Evolutionary conservation across 257 asterid species (phyloP), one percentile per base, ranked within the genome.

Genomic region (Capsicum pubescens): DNA sequence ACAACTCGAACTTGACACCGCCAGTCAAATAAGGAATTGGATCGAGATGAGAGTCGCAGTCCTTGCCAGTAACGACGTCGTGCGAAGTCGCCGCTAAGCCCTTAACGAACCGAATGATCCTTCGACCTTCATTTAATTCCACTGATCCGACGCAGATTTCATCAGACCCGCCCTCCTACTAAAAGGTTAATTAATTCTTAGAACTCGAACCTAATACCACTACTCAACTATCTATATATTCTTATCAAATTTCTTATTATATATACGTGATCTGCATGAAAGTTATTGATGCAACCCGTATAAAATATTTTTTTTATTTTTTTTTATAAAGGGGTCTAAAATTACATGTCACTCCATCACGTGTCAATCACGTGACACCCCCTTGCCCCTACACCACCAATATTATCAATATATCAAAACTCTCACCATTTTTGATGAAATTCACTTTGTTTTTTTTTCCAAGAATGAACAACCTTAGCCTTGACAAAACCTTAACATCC

Each of bases 391-490:
- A 8, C 5, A 36, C 79, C 61, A 60, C 69, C n/a, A 17, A 48
- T 64, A 36, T 44, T 26, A 26, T 26, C 32, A 26, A 26, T 26
- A 26, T 26, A 26, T 26, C 69, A 36, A 55, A 48, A 8, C 84
- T 67, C 63, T 55, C 19, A 35, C 32, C 7, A 26, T 59, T 35
- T 58, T 26, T 26, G 82, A 90, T 89, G 91, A 87, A 50, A 83
- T 81, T 87, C 80, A 44, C 86, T 80, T 81, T 58, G 81, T 81
- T 58, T 78, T 39, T 83, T 83, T 85, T 42, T 80, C 52, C 91
- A 81, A 80, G 12, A 83, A 95, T 95, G 98, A 97, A 94, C 52
- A 81, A 88, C 70, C 86, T 93, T 76, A 82, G 90, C 8, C 89
- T 94, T 83, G 90, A 86, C 89, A 88, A 91, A 52, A 77, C 85